Evolutionary conservation across 2,329 filamentous ascomycete species (phyloP).

Genomic region (Aschersonia sp.): DNA sequence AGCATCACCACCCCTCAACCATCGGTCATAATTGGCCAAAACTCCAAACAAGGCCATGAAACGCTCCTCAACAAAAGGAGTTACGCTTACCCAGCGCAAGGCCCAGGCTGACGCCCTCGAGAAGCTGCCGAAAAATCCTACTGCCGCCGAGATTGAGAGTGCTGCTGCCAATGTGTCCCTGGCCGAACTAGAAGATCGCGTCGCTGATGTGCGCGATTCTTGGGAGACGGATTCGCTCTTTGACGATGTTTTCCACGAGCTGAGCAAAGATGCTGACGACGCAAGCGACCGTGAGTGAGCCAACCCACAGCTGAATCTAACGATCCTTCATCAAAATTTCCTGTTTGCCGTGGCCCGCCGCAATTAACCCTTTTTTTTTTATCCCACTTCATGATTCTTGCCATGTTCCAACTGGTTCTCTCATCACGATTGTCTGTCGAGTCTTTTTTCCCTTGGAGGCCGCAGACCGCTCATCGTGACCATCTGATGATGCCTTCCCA

Average conservation of each 20-base stretch:
- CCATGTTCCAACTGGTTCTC: not conserved
- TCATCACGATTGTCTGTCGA: not conserved
- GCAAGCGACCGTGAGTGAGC: slow-evolving; percentile 8
- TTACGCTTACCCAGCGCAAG: slow-evolving; percentile 17
- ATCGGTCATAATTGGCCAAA: not conserved
- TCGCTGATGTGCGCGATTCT: slow-evolving; percentile 35
- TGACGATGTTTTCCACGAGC: slow-evolving; percentile 45
- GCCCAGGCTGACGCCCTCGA: slow-evolving; percentile 21
- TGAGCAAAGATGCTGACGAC: slow-evolving; percentile 38
- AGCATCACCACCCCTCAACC: not conserved
- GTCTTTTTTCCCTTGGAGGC: not conserved
- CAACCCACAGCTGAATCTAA: too few relatives aligned
- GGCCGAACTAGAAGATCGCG: slow-evolving; percentile 34
- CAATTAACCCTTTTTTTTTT: too few relatives aligned
- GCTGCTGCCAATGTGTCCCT: slow-evolving; percentile 21
- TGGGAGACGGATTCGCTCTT: slow-evolving; percentile 54
- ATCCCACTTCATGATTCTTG: too few relatives aligned
- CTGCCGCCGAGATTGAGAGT: slow-evolving; percentile 19
- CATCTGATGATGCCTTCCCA: too few relatives aligned
- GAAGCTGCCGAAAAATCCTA: slow-evolving; percentile 17
- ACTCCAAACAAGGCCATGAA: slow-evolving; percentile 7
- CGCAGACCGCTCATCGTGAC: not conserved
- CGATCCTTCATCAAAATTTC: too few relatives aligned
- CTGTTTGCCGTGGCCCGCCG: too few relatives aligned
- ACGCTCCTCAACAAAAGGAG: slow-evolving; percentile 11